A percentile compares a stretch with the other conserved stretches of the same genome.
These are phyloP conservation scores for Arthrobotrys entomopaga DNA, from an alignment of 2,329 filamentous ascomycete species.

Conservation along the genomic window DNA sequence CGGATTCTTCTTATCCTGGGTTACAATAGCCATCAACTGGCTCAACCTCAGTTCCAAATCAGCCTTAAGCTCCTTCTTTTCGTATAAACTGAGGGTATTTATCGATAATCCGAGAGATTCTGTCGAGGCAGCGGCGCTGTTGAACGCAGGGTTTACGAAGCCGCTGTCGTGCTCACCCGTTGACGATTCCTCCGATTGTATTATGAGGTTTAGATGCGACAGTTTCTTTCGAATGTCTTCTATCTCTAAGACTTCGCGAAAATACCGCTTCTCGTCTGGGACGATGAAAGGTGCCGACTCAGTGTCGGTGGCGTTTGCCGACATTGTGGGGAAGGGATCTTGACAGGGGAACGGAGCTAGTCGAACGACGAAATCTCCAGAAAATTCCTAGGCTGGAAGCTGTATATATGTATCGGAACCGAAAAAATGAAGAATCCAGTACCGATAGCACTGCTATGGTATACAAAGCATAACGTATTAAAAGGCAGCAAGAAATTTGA, in stretches of 20 bases:
- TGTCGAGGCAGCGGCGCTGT: constrained; percentile 30
- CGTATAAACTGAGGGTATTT: constrained; percentile 38
- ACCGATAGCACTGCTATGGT: constrained; percentile 51
- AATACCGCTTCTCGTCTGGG: constrained; percentile 49
- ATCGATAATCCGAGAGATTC: constrained; percentile 47
- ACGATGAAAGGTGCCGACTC: constrained; percentile 53
- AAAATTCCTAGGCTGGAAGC: neutral
- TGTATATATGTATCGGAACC: neutral
- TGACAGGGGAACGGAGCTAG: neutral
- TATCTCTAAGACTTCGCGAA: constrained; percentile 48
- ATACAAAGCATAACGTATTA: constrained; percentile 33
- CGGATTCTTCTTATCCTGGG: constrained; percentile 51
- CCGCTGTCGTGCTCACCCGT: constrained; percentile 7
- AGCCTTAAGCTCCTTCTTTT: constrained; percentile 49
- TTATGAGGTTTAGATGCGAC: constrained; percentile 40
- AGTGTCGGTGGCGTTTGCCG: constrained; percentile 37
- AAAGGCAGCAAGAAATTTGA: constrained; percentile 6
- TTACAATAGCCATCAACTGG: constrained; percentile 45
- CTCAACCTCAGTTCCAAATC: constrained; percentile 47
- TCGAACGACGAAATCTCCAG: neutral
- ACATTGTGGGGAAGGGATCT: constrained; percentile 20
- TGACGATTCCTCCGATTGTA: constrained; percentile 46
- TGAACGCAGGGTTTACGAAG: constrained; percentile 47
- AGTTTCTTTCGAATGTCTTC: constrained; percentile 40
- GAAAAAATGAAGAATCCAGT: constrained; percentile 24